Percentiles rank a stretch among this genome's conserved stretches.
Evolutionary conservation across 2,329 filamentous ascomycete genomes (phyloP).

Genomic region (Massarina eburnea): DNA sequence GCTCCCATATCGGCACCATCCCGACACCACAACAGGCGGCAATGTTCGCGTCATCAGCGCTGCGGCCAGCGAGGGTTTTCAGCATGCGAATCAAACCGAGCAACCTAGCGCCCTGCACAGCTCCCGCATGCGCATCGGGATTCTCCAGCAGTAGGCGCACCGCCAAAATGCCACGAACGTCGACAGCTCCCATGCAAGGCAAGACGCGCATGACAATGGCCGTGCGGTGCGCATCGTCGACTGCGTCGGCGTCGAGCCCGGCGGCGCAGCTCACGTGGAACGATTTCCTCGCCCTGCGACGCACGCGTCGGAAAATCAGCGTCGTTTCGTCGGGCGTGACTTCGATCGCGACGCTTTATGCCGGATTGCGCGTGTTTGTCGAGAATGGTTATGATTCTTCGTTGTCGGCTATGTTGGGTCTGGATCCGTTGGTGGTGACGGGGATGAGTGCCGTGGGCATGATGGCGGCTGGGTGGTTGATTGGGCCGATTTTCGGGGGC

Average conservation of each 20-base stretch:
- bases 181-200: constrained; percentile 14
- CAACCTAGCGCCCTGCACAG: constrained; percentile 22
- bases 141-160: constrained; percentile 33
- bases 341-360: constrained; percentile 62
- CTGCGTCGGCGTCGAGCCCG: constrained; percentile 13
- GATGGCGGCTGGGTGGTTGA: constrained; percentile 82
- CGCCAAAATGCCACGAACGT: constrained; percentile 19
- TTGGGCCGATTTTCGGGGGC: constrained; percentile 80
- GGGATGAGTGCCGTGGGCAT: constrained; percentile 77
- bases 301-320: constrained; percentile 80
- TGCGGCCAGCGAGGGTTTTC: constrained; percentile 36
- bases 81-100: constrained; percentile 30
- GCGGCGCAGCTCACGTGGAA: constrained; percentile 66
- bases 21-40: constrained; percentile 13
- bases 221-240: constrained; percentile 30
- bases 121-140: constrained; percentile 17
- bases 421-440: constrained; percentile 85
- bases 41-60: constrained; percentile 35
- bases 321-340: constrained; percentile 72
- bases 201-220: constrained; percentile 7
- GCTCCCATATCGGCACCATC: no score
- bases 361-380: constrained; percentile 67
- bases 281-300: constrained; percentile 87
- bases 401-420: constrained; percentile 69
- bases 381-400: constrained; percentile 69